A percentile compares a stretch with the other conserved stretches of the same genome.
Conservation (phyloP, 495 filamentous ascomycete genomes). For the Tuber brumale region DNA sequence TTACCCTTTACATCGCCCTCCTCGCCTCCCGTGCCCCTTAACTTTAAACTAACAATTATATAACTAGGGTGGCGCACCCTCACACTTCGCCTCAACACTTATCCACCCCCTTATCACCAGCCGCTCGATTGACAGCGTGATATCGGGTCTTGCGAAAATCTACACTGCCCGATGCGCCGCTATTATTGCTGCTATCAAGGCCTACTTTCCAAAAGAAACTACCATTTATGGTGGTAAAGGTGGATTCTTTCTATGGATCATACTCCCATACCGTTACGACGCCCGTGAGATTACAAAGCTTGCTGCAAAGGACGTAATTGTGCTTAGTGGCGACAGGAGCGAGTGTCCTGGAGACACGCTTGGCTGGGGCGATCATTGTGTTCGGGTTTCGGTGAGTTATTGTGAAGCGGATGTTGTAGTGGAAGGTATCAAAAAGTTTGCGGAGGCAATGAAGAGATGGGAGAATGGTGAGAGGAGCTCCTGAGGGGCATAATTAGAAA, state of each 20-base stretch:
- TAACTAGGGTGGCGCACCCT: conserved; percentile 30
- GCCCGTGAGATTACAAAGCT: conserved; percentile 28
- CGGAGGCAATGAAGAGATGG: conserved; percentile 31
- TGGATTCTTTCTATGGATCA: conserved; percentile 40
- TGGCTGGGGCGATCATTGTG: conserved; percentile 32
- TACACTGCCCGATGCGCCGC: conserved; percentile 28
- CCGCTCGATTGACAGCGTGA: conserved; percentile 22
- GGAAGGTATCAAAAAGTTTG: conserved; percentile 37
- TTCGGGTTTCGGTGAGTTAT: conserved; percentile 38
- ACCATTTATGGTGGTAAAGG: conserved; percentile 30
- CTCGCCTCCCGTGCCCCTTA: not conserved
- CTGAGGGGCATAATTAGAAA: not conserved
- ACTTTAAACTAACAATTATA: conserved; percentile 10
- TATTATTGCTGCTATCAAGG: conserved; percentile 14
- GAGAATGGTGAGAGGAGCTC: conserved; percentile 13
- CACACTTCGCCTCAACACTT: conserved; percentile 31
- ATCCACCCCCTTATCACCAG: conserved; percentile 28
- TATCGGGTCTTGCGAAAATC: conserved; percentile 9
- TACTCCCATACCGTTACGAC: conserved; percentile 20
- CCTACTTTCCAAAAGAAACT: conserved; percentile 24
- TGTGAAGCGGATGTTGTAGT: conserved; percentile 27
- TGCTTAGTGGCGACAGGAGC: conserved; percentile 28
- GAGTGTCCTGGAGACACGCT: conserved; percentile 32
- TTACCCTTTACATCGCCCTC: not conserved
- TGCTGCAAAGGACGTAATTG: conserved; percentile 26